phyloP scores from a whole-genome alignment of 805 yeast genomes.

The Komagataella pseudopastoris region DNA sequence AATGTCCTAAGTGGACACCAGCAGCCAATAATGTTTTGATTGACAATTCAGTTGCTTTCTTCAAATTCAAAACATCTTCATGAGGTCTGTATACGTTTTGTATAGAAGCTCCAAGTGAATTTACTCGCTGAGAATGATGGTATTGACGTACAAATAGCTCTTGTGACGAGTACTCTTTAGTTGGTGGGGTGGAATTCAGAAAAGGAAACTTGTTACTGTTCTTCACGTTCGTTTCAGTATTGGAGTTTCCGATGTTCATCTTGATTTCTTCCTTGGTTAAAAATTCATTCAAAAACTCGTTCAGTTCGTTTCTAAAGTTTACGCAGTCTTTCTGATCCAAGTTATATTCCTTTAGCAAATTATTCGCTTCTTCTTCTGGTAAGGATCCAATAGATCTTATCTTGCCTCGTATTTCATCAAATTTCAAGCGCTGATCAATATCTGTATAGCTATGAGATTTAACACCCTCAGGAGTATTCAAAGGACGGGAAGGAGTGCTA shows the following conservation, averaged over 20 bases:
- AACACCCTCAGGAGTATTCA: neutral
- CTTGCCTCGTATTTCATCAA: neutral
- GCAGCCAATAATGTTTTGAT: conserved; percentile 71
- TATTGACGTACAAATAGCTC: conserved; percentile 68
- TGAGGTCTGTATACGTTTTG: conserved; percentile 57
- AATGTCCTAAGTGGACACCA: conserved; percentile 91
- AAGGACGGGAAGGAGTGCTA: neutral
- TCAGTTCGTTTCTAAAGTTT: neutral
- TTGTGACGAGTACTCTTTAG: conserved; percentile 59
- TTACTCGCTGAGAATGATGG: conserved; percentile 41
- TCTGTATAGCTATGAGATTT: neutral
- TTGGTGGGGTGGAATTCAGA: conserved; percentile 43
- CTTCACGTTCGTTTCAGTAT: neutral
- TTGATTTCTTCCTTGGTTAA: neutral
- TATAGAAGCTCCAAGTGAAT: conserved; percentile 53
- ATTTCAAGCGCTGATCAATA: neutral
- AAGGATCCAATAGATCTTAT: neutral
- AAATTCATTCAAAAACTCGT: neutral
- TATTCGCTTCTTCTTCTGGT: neutral
- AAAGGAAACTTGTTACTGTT: conserved; percentile 33
- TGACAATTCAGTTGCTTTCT: conserved; percentile 40
- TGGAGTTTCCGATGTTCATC: neutral
- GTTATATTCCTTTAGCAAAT: no score
- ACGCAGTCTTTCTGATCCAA: neutral
- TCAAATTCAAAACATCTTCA: conserved; percentile 48